A percentile compares a stretch with the other conserved stretches of the same genome.
Evolutionary conservation across 345 rosid species (phyloP).

Genomic region (Corymbia maculata): DNA sequence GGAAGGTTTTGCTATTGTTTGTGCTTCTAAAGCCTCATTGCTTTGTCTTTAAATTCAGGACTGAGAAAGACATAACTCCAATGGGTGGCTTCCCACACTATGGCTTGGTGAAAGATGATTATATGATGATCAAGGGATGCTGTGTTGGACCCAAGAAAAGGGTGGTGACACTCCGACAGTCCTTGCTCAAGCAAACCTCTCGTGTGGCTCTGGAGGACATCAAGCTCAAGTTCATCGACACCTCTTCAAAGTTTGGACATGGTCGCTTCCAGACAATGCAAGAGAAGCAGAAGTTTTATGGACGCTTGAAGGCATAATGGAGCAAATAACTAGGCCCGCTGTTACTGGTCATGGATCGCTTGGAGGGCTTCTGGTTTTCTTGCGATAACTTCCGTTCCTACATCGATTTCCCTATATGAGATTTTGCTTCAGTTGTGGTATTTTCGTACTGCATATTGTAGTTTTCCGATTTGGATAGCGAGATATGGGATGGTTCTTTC

Average conservation of each 20-base stretch:
- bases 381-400: neutral
- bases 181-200: slow-evolving; percentile 63
- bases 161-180: slow-evolving; percentile 65
- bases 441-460: neutral
- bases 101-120: slow-evolving; percentile 67
- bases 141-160: slow-evolving; percentile 88
- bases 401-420: neutral
- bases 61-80: slow-evolving; percentile 71
- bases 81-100: slow-evolving; percentile 85
- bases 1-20: neutral
- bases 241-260: slow-evolving; percentile 55
- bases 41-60: slow-evolving; percentile 22
- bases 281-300: slow-evolving; percentile 55
- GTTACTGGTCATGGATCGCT: neutral
- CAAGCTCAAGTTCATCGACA: slow-evolving; percentile 66
- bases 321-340: neutral
- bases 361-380: neutral
- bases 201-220: slow-evolving; percentile 58
- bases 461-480: neutral
- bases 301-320: slow-evolving; percentile 45
- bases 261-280: slow-evolving; percentile 62
- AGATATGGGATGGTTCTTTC: neutral
- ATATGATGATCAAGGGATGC: slow-evolving; percentile 73
- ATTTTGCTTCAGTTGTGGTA: neutral
- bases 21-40: neutral